Evolutionary conservation across 2,329 filamentous ascomycete species (phyloP), one percentile per base, ranked within the genome.

Genomic region (Aspergillus sp.): DNA sequence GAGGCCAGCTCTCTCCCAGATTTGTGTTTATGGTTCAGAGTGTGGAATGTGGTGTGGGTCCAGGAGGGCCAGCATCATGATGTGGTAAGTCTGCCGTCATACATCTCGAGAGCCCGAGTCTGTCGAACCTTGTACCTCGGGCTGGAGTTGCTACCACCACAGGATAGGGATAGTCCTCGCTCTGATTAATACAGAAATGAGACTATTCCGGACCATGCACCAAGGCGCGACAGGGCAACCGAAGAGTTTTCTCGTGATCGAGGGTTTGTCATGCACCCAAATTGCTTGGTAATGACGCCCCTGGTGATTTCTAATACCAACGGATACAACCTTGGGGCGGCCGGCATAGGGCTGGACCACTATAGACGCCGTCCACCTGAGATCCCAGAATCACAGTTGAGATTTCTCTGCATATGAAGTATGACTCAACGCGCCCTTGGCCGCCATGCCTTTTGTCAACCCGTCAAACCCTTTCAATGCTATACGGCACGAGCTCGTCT

Each of bases 1-100:
- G 27, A 37, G 34, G 34, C 34, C 34, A n/a, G 34, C 34, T 37
- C 34, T 37, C 13, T n/a, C 34, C 44, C 22, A 30, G 15, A 46
- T 6, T 15, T 48, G 45, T 34, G 49, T 39, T 42, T 51, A 24
- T 27, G 37, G 11, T 42, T 13, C 9, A 15, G 5, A 4, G 4
- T 7, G 33, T 19, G 20, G 24, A n/a, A 37, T 51, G 39, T 40
- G 24, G 20, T 48, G 20, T 48, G 45, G 17, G 45, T 48, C 34
- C 12, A 15, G 15, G 4, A 37, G 39, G 48, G 24, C 33, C 39
- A 12, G 15, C 27, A 34, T 53, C 51, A 53, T 33, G 40, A 46
- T 53, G 51, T 53, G 51, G 30, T 53, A 46, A 53, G 13, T 24
- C 41, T 46, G 41, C 30, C 51, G 51, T 53, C 51, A 53, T 37